A percentile compares a stretch with the other conserved stretches of the same genome.
phyloP scores from a whole-genome alignment of 2,329 filamentous ascomycete genomes.

The Ceratocystiopsis brevicomis region DNA sequence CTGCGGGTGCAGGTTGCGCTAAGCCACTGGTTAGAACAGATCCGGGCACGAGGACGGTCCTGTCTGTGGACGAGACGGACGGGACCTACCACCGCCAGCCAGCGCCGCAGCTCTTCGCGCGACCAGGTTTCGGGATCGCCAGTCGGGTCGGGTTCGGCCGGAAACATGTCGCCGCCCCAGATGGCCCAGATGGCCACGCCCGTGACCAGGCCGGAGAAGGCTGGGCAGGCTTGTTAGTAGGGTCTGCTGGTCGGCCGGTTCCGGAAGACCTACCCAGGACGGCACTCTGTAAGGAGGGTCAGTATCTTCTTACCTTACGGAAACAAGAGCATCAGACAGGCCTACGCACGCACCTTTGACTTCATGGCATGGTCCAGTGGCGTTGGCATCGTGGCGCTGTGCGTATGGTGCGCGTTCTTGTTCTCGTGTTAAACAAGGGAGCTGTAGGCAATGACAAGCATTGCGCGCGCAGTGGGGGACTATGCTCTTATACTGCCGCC shows the following conservation, averaged over 20 bases:
- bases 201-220: slow-evolving; percentile 65
- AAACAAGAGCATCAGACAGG: neutral
- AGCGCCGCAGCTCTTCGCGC: slow-evolving; percentile 56
- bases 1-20: slow-evolving; percentile 24
- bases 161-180: slow-evolving; percentile 74
- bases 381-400: slow-evolving; percentile 39
- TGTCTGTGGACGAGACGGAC: slow-evolving; percentile 1
- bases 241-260: neutral
- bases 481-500: too few relatives aligned
- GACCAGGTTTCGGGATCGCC: slow-evolving; percentile 60
- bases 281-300: slow-evolving; percentile 33
- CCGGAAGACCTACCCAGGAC: slow-evolving; percentile 37
- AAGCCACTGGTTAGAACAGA: too few relatives aligned
- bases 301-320: slow-evolving; percentile 2
- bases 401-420: neutral
- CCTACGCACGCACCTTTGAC: slow-evolving; percentile 41
- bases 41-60: too few relatives aligned
- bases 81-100: slow-evolving; percentile 56
- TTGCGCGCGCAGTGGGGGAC: too few relatives aligned
- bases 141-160: slow-evolving; percentile 52
- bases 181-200: slow-evolving; percentile 70
- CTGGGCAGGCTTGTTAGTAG: slow-evolving; percentile 20
- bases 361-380: slow-evolving; percentile 48
- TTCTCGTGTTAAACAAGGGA: neutral
- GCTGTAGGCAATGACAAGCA: neutral